Conservation (phyloP, 345 rosid species). For the Hibiscus trionum region DNA sequence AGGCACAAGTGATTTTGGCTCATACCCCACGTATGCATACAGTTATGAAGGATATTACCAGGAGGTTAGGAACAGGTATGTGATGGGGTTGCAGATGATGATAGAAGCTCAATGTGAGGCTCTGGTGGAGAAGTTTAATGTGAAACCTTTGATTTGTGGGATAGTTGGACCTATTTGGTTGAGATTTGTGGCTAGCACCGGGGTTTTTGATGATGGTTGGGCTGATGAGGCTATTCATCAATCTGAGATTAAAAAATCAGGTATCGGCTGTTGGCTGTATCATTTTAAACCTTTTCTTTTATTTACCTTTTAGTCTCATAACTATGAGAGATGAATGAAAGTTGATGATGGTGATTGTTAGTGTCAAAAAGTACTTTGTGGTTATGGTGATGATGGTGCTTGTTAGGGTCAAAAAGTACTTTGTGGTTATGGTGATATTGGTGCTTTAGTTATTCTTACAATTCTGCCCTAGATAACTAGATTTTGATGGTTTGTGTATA, state of each 20-base stretch:
- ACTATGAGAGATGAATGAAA: not conserved
- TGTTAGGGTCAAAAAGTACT: not conserved
- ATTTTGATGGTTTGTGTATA: not conserved
- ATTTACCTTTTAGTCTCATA: not conserved
- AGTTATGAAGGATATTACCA: constrained; percentile 47
- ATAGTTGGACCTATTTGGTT: constrained; percentile 49
- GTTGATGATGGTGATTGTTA: not conserved
- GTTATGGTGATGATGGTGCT: not conserved
- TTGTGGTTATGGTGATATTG: not conserved
- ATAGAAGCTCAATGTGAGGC: constrained; percentile 67
- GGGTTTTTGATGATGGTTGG: constrained; percentile 48
- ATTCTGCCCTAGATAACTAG: not conserved
- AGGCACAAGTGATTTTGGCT: constrained; percentile 49
- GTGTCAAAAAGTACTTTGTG: not conserved
- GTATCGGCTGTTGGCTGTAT: constrained; percentile 11
- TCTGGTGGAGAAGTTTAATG: constrained; percentile 48
- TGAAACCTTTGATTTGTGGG: constrained; percentile 56
- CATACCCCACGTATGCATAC: constrained; percentile 13
- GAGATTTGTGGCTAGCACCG: constrained; percentile 40
- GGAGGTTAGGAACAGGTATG: constrained; percentile 65
- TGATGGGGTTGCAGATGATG: constrained; percentile 60
- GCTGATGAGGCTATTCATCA: constrained; percentile 45
- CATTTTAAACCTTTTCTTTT: not conserved
- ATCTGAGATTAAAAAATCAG: constrained; percentile 43
- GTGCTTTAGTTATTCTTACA: not conserved